phyloP scores from a whole-genome alignment of 2,329 filamentous ascomycete species.

The Alternaria dauci region DNA sequence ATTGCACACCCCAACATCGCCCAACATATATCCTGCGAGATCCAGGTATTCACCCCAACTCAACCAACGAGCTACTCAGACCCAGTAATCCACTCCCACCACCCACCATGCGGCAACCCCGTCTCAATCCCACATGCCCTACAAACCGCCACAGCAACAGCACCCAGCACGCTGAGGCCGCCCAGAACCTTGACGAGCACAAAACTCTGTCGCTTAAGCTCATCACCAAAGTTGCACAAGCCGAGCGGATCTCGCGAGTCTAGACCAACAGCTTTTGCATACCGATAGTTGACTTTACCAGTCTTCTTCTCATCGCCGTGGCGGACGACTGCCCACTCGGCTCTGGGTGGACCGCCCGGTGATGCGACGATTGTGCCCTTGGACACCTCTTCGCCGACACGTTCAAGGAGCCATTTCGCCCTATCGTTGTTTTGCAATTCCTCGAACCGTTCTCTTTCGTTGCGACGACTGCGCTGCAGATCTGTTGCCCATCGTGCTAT shows the following conservation, averaged over 20 bases:
- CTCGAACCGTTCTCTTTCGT: constrained; percentile 75
- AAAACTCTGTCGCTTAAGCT: constrained; percentile 70
- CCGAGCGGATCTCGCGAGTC: constrained; percentile 80
- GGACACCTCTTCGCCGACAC: constrained; percentile 70
- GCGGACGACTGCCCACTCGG: constrained; percentile 47
- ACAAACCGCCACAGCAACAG: constrained; percentile 64
- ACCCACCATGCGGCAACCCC: constrained; percentile 35
- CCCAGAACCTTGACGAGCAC: constrained; percentile 77
- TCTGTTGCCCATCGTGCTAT: constrained; percentile 85
- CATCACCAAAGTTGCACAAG: constrained; percentile 73
- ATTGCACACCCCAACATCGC: not conserved
- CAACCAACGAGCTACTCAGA: not conserved
- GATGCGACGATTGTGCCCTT: constrained; percentile 41
- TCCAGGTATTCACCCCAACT: not conserved
- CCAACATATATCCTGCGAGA: not conserved
- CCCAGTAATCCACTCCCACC: constrained; percentile 39
- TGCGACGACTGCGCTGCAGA: constrained; percentile 76
- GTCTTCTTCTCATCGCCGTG: constrained; percentile 38
- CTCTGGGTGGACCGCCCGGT: constrained; percentile 35
- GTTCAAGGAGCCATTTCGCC: constrained; percentile 73
- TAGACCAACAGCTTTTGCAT: constrained; percentile 42
- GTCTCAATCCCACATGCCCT: constrained; percentile 47
- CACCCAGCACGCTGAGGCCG: constrained; percentile 76
- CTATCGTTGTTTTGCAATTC: constrained; percentile 67
- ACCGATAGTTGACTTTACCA: constrained; percentile 33